Evolutionary conservation across 2,329 filamentous ascomycete genomes (phyloP).

Genomic region (Fusarium oligoseptatum): DNA sequence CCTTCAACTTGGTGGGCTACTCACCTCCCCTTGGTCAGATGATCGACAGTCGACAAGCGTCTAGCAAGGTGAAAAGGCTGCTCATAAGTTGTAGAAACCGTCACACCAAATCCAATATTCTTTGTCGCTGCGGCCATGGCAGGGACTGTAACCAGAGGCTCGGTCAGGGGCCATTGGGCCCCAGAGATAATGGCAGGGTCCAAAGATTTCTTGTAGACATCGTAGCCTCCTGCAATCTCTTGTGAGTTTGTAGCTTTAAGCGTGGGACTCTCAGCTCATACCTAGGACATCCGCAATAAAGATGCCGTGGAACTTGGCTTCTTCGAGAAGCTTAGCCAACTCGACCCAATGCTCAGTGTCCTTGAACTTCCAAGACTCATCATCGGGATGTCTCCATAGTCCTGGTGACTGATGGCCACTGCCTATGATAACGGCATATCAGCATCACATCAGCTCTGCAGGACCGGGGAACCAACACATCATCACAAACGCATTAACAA

Average conservation of each 20-base stretch:
- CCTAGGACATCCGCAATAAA: constrained; percentile 76
- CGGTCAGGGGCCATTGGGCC: constrained; percentile 79
- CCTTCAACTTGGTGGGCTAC: background rate
- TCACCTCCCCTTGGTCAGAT: constrained; percentile 72
- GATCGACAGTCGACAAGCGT: constrained; percentile 75
- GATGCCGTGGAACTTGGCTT: constrained; percentile 74
- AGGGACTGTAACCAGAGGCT: constrained; percentile 73
- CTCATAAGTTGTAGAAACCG: constrained; percentile 78
- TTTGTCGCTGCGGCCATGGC: constrained; percentile 79
- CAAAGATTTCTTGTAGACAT: constrained; percentile 75
- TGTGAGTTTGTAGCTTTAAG: background rate
- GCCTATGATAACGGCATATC: constrained; percentile 39
- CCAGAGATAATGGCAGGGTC: constrained; percentile 72
- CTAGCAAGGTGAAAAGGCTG: constrained; percentile 78
- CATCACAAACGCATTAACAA: constrained; percentile 60
- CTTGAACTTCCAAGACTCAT: constrained; percentile 73
- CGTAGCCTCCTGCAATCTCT: constrained; percentile 67
- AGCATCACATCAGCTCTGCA: constrained; percentile 5
- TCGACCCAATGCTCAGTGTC: constrained; percentile 71
- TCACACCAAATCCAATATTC: constrained; percentile 78
- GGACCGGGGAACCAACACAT: constrained; percentile 47
- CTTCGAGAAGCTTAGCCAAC: constrained; percentile 70
- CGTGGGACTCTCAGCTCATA: constrained; percentile 27
- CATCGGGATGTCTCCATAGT: constrained; percentile 72
- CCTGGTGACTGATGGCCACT: constrained; percentile 63